A percentile compares a stretch with the other conserved stretches of the same genome.
Evolutionary conservation across 75 land plant species (phyloP).

Genomic region (Pinus albicaulis): DNA sequence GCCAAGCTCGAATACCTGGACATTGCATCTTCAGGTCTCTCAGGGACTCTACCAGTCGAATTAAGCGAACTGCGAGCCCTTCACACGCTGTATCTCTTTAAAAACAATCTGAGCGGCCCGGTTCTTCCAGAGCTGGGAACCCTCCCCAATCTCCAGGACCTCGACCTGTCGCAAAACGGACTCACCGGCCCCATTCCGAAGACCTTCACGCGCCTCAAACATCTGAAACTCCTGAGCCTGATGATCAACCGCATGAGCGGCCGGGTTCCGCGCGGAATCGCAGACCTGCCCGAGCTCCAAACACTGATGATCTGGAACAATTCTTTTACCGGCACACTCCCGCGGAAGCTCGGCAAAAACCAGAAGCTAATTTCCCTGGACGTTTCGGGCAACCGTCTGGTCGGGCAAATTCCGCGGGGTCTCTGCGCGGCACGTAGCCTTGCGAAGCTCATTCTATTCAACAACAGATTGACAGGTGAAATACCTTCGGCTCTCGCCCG

Average conservation of each 20-base stretch:
- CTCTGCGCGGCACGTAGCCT: constrained; percentile 52
- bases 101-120: constrained; percentile 40
- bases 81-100: constrained; percentile 50
- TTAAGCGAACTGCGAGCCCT: constrained; percentile 46
- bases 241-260: constrained; percentile 63
- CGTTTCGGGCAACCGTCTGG: constrained; percentile 61
- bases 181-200: constrained; percentile 62
- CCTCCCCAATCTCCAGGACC: constrained; percentile 27
- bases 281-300: constrained; percentile 43
- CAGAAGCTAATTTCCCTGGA: constrained; percentile 51
- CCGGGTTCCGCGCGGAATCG: constrained; percentile 42
- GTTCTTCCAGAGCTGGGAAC: constrained; percentile 45
- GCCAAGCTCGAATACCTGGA: constrained; percentile 57
- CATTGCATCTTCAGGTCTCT: constrained; percentile 61
- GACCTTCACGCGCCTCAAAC: constrained; percentile 47
- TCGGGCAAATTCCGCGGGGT: constrained; percentile 48
- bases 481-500: constrained; percentile 42
- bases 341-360: constrained; percentile 38
- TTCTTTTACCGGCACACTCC: constrained; percentile 53
- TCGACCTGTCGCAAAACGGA: constrained; percentile 67
- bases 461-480: constrained; percentile 46
- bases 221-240: constrained; percentile 53
- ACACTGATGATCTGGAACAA: constrained; percentile 69
- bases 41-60: constrained; percentile 36
- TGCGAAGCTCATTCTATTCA: constrained; percentile 56